These are phyloP conservation scores for Dothistroma septosporum DNA, from an alignment of 2,329 filamentous ascomycete genomes.

Conservation along the genomic window DNA sequence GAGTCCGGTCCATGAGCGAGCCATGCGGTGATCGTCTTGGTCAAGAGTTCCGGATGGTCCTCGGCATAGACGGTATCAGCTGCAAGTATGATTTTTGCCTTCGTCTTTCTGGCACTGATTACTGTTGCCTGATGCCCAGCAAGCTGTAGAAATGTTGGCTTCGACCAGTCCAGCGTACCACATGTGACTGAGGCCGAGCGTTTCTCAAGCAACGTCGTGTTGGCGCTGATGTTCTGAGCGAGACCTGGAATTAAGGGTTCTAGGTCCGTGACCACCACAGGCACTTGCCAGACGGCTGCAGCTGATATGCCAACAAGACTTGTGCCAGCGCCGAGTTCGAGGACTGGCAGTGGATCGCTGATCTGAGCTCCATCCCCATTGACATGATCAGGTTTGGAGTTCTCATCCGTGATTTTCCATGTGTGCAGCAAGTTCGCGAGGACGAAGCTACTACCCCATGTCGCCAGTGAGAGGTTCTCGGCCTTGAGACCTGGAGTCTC, in stretches of 20 bases:
- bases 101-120: conserved; percentile 8
- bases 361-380: not conserved
- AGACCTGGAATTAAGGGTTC: conserved; percentile 33
- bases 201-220: conserved; percentile 18
- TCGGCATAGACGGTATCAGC: conserved; percentile 43
- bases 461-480: conserved; percentile 37
- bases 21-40: conserved; percentile 36
- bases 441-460: conserved; percentile 39
- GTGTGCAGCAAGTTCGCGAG: conserved; percentile 36
- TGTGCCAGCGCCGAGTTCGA: conserved; percentile 40
- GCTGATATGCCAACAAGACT: conserved; percentile 38
- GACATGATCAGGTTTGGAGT: too few species aligned
- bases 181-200: conserved; percentile 16
- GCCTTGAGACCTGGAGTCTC: conserved; percentile 25
- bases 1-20: conserved; percentile 30
- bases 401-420: conserved; percentile 20
- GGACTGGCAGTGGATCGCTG: conserved; percentile 21
- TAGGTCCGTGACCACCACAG: conserved; percentile 36
- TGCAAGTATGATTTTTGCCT: conserved; percentile 39
- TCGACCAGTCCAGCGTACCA: conserved; percentile 39
- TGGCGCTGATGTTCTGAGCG: conserved; percentile 34
- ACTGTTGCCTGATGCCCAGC: not conserved
- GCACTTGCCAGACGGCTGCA: conserved; percentile 30
- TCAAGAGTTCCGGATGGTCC: conserved; percentile 40
- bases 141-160: conserved; percentile 25